Evolutionary conservation across 106 monocot genomes (phyloP).

Genomic region (Dendrobium catenatum): DNA sequence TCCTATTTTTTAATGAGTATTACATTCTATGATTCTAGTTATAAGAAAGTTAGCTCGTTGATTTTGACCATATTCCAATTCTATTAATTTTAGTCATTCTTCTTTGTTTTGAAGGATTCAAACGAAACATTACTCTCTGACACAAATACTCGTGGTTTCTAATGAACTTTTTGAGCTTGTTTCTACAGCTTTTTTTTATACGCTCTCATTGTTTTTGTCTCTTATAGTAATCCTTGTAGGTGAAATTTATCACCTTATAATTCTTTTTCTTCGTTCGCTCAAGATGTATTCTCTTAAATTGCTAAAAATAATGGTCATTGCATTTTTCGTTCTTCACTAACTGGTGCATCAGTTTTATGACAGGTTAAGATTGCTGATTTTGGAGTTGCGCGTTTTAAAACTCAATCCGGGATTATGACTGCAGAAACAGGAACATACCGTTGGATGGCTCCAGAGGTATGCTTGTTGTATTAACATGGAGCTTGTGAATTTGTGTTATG

Average conservation of each 20-base stretch:
- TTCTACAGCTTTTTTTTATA: not conserved
- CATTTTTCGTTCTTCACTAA: not conserved
- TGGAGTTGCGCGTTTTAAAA: constrained; percentile 84
- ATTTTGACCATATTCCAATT: not conserved
- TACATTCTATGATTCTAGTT: not conserved
- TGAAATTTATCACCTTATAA: not conserved
- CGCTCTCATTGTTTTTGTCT: not conserved
- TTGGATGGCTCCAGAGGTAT: constrained; percentile 99
- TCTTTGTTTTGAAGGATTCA: not conserved
- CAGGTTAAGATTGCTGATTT: constrained; percentile 96
- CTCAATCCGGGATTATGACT: constrained; percentile 74
- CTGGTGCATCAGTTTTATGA: not conserved
- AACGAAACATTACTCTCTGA: not conserved
- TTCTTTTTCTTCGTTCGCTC: not conserved
- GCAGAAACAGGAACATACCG: constrained; percentile 96
- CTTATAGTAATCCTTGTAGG: not conserved
- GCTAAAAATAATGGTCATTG: not conserved
- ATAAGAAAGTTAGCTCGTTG: not conserved
- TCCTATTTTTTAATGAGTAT: not conserved
- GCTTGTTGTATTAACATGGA: not conserved
- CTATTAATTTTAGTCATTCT: not conserved
- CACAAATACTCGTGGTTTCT: not conserved
- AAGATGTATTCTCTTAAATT: not conserved
- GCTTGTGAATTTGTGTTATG: not conserved
- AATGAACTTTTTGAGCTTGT: not conserved